Evolutionary conservation across 2,329 filamentous ascomycete species (phyloP).

Genomic region (Dryadomyces sulphureus): DNA sequence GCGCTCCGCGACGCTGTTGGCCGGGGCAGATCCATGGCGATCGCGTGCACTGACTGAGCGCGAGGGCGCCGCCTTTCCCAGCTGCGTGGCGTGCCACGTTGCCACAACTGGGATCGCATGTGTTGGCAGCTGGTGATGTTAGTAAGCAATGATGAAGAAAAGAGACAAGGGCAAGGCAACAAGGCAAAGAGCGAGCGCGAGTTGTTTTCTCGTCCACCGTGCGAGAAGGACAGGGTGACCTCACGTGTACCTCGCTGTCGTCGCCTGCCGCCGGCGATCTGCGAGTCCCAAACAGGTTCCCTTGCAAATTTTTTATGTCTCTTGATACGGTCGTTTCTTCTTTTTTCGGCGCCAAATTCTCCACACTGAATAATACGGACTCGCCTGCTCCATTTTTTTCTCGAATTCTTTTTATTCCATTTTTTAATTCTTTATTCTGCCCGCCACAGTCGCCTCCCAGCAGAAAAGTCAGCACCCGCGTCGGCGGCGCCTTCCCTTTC

Average conservation of each 20-base stretch:
- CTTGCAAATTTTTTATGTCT: neutral
- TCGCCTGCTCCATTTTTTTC: neutral
- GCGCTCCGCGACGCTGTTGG: no score
- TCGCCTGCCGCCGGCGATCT: neutral
- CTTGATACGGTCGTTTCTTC: neutral
- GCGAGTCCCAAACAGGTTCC: neutral
- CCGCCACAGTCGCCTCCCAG: slow-evolving; percentile 4
- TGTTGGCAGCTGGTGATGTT: no score
- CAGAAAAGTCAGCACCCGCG: neutral
- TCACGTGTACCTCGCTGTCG: neutral
- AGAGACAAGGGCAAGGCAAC: no score
- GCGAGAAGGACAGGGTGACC: neutral
- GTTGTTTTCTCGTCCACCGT: neutral
- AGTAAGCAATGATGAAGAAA: no score
- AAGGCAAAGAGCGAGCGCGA: neutral
- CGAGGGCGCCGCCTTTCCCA: no score
- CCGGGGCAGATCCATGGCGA: no score
- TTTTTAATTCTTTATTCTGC: neutral
- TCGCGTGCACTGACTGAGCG: no score
- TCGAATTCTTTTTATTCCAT: neutral
- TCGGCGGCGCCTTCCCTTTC: neutral
- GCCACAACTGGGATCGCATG: no score
- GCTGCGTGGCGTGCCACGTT: no score
- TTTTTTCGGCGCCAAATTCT: neutral
- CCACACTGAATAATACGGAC: slow-evolving; percentile 1